Evolutionary conservation across 257 asterid species (phyloP), one percentile per base, ranked within the genome.

Genomic region (Salvia hispanica): DNA sequence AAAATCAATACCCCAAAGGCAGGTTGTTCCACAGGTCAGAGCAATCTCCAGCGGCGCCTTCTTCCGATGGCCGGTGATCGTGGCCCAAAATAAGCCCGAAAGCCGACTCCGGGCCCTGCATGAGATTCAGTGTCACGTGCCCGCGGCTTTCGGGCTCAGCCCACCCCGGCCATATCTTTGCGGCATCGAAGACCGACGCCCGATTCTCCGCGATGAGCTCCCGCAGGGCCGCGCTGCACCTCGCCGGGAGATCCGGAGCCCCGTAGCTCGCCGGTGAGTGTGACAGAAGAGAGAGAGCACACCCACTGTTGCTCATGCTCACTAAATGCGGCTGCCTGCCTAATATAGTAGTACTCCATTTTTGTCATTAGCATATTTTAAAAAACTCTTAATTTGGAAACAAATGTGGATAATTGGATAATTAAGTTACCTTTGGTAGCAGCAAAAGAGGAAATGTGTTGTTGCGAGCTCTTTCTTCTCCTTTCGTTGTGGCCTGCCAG

Each of bases 251-350:
- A 25, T 25, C 31, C 31, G 31, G 31, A 25, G 31, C 31, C 18
- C 40, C 28, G 60, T 58, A 64, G 60, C 67, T 79, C 10, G 75
- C 75, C 3, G 86, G 78, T 25, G 31, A 25, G 31, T 25, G 31
- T 81, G 95, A 89, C 95, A 89, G 90, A 89, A 83, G 92, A 87
- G 96, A 87, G 90, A 73, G 89, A 87, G 92, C 95, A 86, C 86
- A 57, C 70, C 72, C 83, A 21, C 67, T 36, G 47, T 37, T 72
- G 50, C 79, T 25, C 69, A 54, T 58, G 12, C 46, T 53, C 2
- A 62, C 31, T 25, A 25, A 25, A 21, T 21, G 2, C 2, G 25
- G 25, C 25, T 54, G 4, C 50, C 72, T 48, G 39, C 53, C 25
- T 21, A 21, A 21, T 21, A 21, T 25, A 18, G 21, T 25, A 25